Base-by-base conservation (phyloP, 371 early-diverging fungal genomes). In the Chytridium lagenaria region DNA sequence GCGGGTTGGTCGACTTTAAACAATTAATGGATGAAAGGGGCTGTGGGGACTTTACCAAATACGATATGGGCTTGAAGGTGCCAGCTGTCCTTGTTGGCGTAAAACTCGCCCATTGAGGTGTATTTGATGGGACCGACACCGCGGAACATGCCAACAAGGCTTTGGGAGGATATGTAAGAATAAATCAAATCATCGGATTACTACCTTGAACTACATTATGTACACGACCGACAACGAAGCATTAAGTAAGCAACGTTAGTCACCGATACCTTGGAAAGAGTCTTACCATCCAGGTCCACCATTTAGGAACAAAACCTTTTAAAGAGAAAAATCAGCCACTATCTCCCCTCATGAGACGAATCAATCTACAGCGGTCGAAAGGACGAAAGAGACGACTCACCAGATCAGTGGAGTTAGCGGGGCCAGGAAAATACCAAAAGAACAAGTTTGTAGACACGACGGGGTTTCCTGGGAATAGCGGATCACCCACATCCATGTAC, bases 381-480 rank as follows among this genome's bases (percentile, higher is more conserved):
- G 44, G 44, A 7, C 44, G 19, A 44, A 57, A 30, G 31, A 7
- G n/a, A 57, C n/a, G 16, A 61, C 63, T 36, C 36, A 61, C 63
- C 36, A 61, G 63, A 38, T 31, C 38, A 26, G 36, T 31, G 15
- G 63, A 61, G 19, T 31, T 38, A 2, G 23, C 33, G 19, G 63
- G 63, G 10, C 63, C 63, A 38, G 63, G 63, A 23, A 61, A 61
- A 34, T 61, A 61, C 63, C 63, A 61, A 28, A 61, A 61, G 34
- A 61, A 61, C 36, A 61, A n/a, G 26, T 26, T 52, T 12, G 55
- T 22, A 5, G 55, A 26, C 16, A 22, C 26, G n/a, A 5, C 26
- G 23, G 55, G 63, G 34, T 22, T 28, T 5, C 63, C 63, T 22
- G 23, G 7, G 15, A 7, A 15, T 2, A 34, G 10, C 2, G 28